Conservation (phyloP, 2,329 filamentous ascomycete species). For the Geosmithia morbida region DNA sequence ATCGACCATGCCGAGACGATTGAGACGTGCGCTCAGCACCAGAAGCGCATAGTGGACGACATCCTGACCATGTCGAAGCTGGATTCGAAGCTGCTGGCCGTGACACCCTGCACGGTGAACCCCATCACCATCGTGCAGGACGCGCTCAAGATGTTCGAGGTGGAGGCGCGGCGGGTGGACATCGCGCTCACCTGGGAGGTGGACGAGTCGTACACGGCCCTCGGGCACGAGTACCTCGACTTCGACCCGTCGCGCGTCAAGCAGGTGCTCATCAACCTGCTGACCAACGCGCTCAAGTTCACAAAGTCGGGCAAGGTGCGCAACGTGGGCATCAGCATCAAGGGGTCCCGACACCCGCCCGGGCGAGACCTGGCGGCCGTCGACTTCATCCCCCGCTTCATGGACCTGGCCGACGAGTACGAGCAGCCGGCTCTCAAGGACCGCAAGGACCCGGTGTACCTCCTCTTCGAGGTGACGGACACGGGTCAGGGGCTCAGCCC, state of each 20-base stretch:
- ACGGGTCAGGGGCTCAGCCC: constrained; percentile 60
- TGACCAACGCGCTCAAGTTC: constrained; percentile 74
- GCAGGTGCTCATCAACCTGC: constrained; percentile 67
- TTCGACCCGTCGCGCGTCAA: constrained; percentile 62
- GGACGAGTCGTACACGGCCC: constrained; percentile 42
- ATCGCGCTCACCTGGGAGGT: constrained; percentile 53
- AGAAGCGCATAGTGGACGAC: constrained; percentile 67
- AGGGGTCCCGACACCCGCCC: constrained; percentile 24
- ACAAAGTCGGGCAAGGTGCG: constrained; percentile 49
- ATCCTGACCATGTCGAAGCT: constrained; percentile 62
- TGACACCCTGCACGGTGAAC: constrained; percentile 56
- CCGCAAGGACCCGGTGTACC: constrained; percentile 37
- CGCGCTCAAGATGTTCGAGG: constrained; percentile 65
- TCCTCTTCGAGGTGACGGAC: constrained; percentile 63
- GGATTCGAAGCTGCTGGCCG: constrained; percentile 58
- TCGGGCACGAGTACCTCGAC: constrained; percentile 48
- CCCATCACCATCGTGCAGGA: constrained; percentile 51
- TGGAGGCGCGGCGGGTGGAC: constrained; percentile 54
- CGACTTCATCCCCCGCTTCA: constrained; percentile 45
- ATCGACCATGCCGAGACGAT: constrained; percentile 68
- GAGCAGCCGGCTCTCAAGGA: constrained; percentile 16
- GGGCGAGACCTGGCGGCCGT: constrained; percentile 29
- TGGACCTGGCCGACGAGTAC: constrained; percentile 24
- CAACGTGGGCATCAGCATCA: constrained; percentile 34
- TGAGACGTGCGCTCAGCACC: constrained; percentile 62